Conservation (phyloP, 2,329 filamentous ascomycete genomes). For the Ophiostoma montium region DNA sequence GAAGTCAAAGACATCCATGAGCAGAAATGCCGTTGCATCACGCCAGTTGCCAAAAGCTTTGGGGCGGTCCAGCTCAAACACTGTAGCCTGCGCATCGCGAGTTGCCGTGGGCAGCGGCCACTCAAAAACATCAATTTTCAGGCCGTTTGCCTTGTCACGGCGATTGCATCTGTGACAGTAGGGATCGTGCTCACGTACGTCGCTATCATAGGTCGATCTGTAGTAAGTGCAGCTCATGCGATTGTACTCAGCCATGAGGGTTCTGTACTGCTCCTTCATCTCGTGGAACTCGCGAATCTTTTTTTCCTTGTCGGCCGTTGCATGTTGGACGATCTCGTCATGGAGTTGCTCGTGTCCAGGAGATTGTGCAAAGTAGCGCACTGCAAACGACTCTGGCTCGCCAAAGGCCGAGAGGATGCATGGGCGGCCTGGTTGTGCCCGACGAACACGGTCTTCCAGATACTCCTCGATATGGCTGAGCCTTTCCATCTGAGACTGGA, state of each 20-base stretch:
- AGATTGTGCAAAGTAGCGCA: slow-evolving; percentile 13
- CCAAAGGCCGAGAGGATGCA: slow-evolving; percentile 25
- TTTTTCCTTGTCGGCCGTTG: not conserved
- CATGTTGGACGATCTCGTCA: not conserved
- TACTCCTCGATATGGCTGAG: slow-evolving; percentile 16
- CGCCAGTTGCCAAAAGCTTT: slow-evolving; percentile 31
- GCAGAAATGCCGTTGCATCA: slow-evolving; percentile 29
- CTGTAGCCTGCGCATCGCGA: slow-evolving; percentile 24
- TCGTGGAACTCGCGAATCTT: not conserved
- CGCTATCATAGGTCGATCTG: not conserved
- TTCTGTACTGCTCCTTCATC: not conserved
- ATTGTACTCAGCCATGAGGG: not conserved
- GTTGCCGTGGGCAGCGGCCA: slow-evolving; percentile 35
- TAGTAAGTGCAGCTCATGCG: not conserved
- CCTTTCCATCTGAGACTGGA: slow-evolving; percentile 29
- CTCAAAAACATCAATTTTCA: slow-evolving; percentile 37
- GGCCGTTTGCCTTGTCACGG: slow-evolving; percentile 13
- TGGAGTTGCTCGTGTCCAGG: not conserved
- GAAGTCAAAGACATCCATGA: slow-evolving; percentile 25
- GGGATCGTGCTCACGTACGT: not conserved
- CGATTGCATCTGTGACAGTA: slow-evolving; percentile 21
- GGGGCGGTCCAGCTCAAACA: slow-evolving; percentile 39
- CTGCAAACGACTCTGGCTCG: slow-evolving; percentile 26
- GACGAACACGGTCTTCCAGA: not conserved
- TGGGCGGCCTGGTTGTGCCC: not conserved